Evolutionary conservation across 1,284 basidiomycete genomes (phyloP).

Genomic region (Rhodofomes roseus): DNA sequence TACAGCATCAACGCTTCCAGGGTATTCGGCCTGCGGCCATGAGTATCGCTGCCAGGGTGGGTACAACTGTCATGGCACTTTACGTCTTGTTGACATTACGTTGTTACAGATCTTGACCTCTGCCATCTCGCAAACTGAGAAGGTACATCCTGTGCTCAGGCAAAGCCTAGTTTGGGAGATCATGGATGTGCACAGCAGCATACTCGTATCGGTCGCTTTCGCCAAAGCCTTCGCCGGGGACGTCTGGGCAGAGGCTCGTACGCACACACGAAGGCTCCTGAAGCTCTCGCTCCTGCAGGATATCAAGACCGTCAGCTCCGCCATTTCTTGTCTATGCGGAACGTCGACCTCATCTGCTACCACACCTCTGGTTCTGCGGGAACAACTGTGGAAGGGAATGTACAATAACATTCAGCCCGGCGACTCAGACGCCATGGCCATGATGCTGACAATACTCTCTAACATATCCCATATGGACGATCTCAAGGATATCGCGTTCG

Average conservation of each 20-base stretch:
- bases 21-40: conserved; percentile 57
- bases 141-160: conserved; percentile 26
- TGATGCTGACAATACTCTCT: conserved; percentile 54
- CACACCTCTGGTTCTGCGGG: conserved; percentile 37
- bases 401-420: conserved; percentile 56
- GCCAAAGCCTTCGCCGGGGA: conserved; percentile 37
- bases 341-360: background rate
- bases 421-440: conserved; percentile 55
- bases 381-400: conserved; percentile 65
- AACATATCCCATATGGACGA: conserved; percentile 64
- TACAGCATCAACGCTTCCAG: conserved; percentile 71
- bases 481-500: conserved; percentile 51
- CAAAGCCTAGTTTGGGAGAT: conserved; percentile 34
- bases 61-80: conserved; percentile 21
- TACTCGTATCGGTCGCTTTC: conserved; percentile 63
- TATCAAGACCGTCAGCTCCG: conserved; percentile 34
- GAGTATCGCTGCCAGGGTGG: conserved; percentile 56
- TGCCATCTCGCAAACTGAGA: conserved; percentile 17
- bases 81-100: no score
- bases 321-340: conserved; percentile 34
- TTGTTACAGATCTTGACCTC: background rate
- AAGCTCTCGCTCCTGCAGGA: conserved; percentile 42
- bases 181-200: conserved; percentile 54
- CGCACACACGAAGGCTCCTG: conserved; percentile 45
- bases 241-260: conserved; percentile 48